Evolutionary conservation across 176 grass and related monocot species (phyloP).

Genomic region (Dendrocalamus sinicus): DNA sequence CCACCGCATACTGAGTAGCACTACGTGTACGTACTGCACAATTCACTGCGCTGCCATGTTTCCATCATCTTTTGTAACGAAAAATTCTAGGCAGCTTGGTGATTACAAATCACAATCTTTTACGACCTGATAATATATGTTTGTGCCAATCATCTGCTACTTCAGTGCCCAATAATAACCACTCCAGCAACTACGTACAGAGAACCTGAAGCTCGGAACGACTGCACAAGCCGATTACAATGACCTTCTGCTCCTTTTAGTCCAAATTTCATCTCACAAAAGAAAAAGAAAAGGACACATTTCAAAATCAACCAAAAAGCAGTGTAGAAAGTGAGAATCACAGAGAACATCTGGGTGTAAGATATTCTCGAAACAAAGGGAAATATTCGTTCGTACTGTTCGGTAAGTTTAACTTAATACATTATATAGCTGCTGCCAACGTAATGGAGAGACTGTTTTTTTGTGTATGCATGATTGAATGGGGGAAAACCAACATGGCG

Average conservation of each 20-base stretch:
- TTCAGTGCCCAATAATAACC: no score
- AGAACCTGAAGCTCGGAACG: no score
- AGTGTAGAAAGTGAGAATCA: neutral
- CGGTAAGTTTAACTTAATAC: neutral
- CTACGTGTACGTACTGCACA: no score
- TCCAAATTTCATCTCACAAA: neutral
- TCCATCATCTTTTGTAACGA: no score
- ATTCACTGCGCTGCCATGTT: no score
- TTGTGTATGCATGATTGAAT: neutral
- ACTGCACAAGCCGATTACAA: neutral
- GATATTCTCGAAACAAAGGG: neutral
- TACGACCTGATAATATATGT: no score
- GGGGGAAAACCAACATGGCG: neutral
- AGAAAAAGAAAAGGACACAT: neutral
- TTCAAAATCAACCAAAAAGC: neutral
- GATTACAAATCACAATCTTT: no score
- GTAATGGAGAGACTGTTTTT: neutral
- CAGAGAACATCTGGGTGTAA: neutral
- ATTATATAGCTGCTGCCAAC: conserved; percentile 13
- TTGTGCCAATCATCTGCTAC: no score
- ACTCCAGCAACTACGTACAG: no score
- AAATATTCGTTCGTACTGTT: neutral
- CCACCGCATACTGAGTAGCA: no score
- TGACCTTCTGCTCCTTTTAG: neutral
- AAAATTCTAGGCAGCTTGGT: no score